A percentile compares a stretch with the other conserved stretches of the same genome.
These are phyloP conservation scores for Berberis vulgaris DNA, from an alignment of 164 flowering plant genomes.

Conservation along the genomic window DNA sequence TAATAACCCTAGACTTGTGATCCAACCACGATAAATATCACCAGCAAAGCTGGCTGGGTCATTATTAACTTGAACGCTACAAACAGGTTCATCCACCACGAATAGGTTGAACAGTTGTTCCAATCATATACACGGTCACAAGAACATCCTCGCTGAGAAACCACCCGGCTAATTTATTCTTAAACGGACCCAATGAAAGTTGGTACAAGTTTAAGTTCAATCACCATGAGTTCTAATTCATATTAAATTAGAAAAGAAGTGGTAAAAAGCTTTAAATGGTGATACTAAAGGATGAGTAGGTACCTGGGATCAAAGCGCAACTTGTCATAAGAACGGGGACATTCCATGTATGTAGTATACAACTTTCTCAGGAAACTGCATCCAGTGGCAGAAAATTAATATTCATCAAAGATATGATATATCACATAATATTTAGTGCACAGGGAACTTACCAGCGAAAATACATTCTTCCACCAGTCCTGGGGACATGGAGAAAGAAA, in stretches of 20 bases:
- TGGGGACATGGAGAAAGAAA: constrained; percentile 92
- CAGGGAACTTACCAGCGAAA: constrained; percentile 58
- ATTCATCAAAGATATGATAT: neutral
- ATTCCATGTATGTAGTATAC: constrained; percentile 54
- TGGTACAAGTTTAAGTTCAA: too few species aligned
- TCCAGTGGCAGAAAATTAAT: constrained; percentile 1
- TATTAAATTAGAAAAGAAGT: too few species aligned
- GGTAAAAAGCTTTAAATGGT: too few species aligned
- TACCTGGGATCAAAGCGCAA: constrained; percentile 89
- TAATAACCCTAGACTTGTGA: too few species aligned
- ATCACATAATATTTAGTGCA: neutral
- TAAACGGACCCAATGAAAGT: too few species aligned
- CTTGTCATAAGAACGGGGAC: constrained; percentile 98
- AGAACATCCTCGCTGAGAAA: neutral
- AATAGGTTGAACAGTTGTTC: too few species aligned
- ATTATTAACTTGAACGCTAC: too few species aligned
- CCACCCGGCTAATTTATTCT: too few species aligned
- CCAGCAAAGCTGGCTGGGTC: too few species aligned
- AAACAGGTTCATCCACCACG: too few species aligned
- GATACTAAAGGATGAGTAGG: neutral
- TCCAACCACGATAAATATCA: too few species aligned
- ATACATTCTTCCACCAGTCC: constrained; percentile 95
- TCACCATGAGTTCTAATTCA: too few species aligned
- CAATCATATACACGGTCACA: neutral
- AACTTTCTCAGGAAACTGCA: constrained; percentile 79